Base-by-base conservation (phyloP, 164 flowering plant species). In the Macadamia integrifolia region DNA sequence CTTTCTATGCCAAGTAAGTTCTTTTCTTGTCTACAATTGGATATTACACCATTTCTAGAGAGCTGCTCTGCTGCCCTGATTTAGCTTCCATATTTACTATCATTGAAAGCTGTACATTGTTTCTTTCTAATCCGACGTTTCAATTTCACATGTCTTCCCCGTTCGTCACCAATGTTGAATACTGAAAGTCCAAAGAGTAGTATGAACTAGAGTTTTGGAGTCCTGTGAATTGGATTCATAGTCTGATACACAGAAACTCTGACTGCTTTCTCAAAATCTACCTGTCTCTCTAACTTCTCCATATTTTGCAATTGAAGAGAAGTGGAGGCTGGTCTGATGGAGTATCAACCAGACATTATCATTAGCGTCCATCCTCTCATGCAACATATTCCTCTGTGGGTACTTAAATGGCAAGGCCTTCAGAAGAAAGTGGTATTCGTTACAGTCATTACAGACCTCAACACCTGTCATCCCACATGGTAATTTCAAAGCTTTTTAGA, bases 301-400 rank as follows among this genome's bases (percentile, higher is more conserved):
- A 60, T 55, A 6, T 58, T 66, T 57, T 71, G 55, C 67, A 49
- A 58, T 28, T 77, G 74, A 67, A 93, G 98, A 81, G 91, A 90
- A 73, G 96, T 93, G 61, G 98, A 91, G 73, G 98, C 94, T 58
- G 98, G 98, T 61, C 73, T 93, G 68, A 93, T 93, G 98, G 87
- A 93, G 83, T 93, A 91, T 88, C 88, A 88, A 72, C 98, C 98
- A 13, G 98, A 93, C 63, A 88, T 93, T 65, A 93, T 93, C 71
- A 93, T 93, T 30, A 91, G 97, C 68, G 98, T 91, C 23, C 98
- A 93, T 78, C 98, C 98, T 61, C 83, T 93, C n/a, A 93, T 93
- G 98, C 98, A 93, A 68, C 98, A 93, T 64, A 88, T 93, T 66
- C 97, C 98, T 30, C 61, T 93, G 60, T 84, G 93, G 96, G 97